Conservation (phyloP, 1,284 basidiomycete species). For the Moesziomyces aphidis region DNA sequence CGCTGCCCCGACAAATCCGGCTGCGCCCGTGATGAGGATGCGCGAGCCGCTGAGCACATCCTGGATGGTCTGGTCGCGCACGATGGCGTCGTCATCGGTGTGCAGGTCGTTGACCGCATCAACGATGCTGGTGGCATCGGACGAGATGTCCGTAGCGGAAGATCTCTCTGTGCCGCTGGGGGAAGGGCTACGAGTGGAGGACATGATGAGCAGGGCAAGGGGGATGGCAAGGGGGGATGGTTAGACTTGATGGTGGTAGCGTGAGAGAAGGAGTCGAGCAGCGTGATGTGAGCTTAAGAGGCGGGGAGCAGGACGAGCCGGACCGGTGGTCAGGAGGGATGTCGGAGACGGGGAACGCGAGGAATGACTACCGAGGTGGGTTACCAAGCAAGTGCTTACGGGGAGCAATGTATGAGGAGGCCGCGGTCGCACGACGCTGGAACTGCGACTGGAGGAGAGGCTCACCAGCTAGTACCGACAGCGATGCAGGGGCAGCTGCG, state of each 20-base stretch:
- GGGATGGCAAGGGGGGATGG: background rate
- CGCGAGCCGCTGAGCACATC: slow-evolving; percentile 32
- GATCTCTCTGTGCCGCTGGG: slow-evolving; percentile 34
- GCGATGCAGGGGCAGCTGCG: too few species aligned
- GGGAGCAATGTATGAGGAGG: too few species aligned
- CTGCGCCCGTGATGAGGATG: slow-evolving; percentile 47
- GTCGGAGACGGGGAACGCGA: too few species aligned
- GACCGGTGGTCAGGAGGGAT: too few species aligned
- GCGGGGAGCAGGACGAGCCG: too few species aligned
- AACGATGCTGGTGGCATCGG: slow-evolving; percentile 28
- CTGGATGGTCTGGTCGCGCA: slow-evolving; percentile 29
- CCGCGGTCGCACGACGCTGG: too few species aligned
- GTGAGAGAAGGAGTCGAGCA: background rate
- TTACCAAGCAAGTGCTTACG: too few species aligned
- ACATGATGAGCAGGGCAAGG: slow-evolving; percentile 7
- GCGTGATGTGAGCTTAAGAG: too few species aligned
- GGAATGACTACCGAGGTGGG: too few species aligned
- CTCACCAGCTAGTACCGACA: too few species aligned
- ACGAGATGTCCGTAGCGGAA: slow-evolving; percentile 33
- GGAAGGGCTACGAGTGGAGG: slow-evolving; percentile 36
- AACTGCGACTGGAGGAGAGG: too few species aligned
- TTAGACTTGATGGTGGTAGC: too few species aligned
- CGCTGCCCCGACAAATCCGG: slow-evolving; percentile 49
- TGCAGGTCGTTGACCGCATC: slow-evolving; percentile 22
- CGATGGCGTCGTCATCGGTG: slow-evolving; percentile 19